Conservation (phyloP, 441 rosid genomes). For the Rhodomyrtus psidioides region DNA sequence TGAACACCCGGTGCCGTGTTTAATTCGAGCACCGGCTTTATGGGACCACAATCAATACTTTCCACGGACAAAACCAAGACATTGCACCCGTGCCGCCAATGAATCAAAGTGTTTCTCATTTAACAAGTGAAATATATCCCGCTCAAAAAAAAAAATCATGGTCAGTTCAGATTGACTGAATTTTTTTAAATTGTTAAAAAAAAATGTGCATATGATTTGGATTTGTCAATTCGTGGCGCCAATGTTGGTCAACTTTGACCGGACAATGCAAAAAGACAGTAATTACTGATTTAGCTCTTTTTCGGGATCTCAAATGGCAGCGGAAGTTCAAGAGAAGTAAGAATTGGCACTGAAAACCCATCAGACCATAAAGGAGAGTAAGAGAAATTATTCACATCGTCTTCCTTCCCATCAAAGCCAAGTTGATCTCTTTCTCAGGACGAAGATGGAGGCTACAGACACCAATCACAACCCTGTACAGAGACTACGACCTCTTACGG, state of each 20-base stretch:
- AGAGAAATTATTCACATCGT: background rate
- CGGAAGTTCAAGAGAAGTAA: background rate
- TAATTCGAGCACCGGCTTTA: background rate
- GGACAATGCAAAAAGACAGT: background rate
- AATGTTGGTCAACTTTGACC: background rate
- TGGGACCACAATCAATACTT: background rate
- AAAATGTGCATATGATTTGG: background rate
- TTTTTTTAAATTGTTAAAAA: background rate
- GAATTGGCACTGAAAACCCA: background rate
- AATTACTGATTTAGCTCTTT: background rate
- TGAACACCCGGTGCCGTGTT: too few relatives aligned
- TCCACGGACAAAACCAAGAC: fast-evolving
- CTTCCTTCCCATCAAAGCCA: background rate
- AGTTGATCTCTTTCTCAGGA: background rate
- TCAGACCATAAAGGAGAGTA: background rate
- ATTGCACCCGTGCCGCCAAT: fast-evolving
- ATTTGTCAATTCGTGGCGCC: background rate
- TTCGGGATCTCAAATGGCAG: background rate
- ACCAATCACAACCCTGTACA: background rate
- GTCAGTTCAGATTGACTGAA: background rate
- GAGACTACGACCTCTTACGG: background rate
- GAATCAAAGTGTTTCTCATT: fast-evolving
- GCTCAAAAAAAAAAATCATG: background rate
- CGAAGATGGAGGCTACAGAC: background rate
- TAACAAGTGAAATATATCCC: too few relatives aligned